Conservation (phyloP, 2,329 filamentous ascomycete genomes). For the Microcyclosporella mali region DNA sequence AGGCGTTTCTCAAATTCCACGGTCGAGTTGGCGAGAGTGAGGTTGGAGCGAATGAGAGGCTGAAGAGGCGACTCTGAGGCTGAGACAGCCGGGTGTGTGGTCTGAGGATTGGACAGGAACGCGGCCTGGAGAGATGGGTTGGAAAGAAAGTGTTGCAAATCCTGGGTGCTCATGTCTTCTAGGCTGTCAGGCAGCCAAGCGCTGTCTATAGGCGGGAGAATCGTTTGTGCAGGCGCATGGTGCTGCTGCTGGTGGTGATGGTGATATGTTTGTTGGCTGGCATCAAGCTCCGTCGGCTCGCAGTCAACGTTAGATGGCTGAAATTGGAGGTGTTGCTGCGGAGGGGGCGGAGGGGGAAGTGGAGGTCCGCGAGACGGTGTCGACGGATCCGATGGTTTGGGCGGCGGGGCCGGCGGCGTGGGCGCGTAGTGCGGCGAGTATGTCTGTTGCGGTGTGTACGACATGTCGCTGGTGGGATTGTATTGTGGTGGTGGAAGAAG, state of each 20-base stretch:
- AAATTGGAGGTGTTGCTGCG: conserved; percentile 24
- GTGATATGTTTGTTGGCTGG: conserved; percentile 12
- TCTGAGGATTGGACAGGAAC: conserved; percentile 61
- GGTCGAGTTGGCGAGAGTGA: conserved; percentile 60
- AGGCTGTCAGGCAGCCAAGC: conserved; percentile 73
- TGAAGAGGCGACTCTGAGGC: conserved; percentile 60
- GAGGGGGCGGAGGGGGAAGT: conserved; percentile 39
- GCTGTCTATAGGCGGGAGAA: conserved; percentile 38
- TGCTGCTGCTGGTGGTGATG: conserved; percentile 14
- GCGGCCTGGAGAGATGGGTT: conserved; percentile 62
- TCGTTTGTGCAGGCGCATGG: conserved; percentile 8
- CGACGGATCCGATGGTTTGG: conserved; percentile 38
- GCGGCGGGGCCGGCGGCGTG: conserved; percentile 45
- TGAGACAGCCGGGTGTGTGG: conserved; percentile 65
- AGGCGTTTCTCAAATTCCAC: conserved; percentile 55
- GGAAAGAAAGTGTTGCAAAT: conserved; percentile 65
- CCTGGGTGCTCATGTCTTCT: conserved; percentile 63
- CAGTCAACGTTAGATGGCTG: too few relatives aligned
- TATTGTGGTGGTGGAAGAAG: too few relatives aligned
- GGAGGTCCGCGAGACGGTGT: conserved; percentile 42
- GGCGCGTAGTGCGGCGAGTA: conserved; percentile 32
- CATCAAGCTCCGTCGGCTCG: conserved; percentile 25
- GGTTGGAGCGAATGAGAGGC: conserved; percentile 62
- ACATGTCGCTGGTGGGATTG: conserved; percentile 16
- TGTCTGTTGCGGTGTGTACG: conserved; percentile 15